Base-by-base conservation (phyloP, 2,329 filamentous ascomycete genomes). In the Ambrosiella beaveri region DNA sequence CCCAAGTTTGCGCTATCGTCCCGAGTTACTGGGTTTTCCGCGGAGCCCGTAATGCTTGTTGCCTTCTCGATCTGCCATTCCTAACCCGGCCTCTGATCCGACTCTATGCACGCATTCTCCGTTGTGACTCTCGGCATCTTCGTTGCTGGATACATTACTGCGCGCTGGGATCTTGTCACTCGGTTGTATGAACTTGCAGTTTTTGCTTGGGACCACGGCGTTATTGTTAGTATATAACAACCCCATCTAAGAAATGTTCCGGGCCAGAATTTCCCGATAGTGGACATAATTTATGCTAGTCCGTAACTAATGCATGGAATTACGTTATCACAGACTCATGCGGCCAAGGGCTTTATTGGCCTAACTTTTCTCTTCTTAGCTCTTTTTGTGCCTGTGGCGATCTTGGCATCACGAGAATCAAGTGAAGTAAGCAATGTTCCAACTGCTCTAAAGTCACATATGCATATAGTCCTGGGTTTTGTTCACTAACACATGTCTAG, bases 91-190 rank as follows among this genome's bases (percentile, higher is more conserved):
- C 41, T 55, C 54, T 35, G 37, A 47, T 72, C 67, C 71, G 73
- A 68, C 73, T 80, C 77, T 78, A 97, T 97, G 91, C 90, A 96
- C 88, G 88, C 90, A 68, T 96, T 97, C 76, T 97, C 91, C 63
- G 77, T 91, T 71, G 81, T 96, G 72, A 95, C 90, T 68, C 83
- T 95, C 74, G 89, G 86, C 74, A 96, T 98, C 76, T 98, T 98
- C 77, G 86, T 97, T 79, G 91, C 93, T 75, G 93, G 93, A 72
- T 98, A 98, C 79, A 97, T 91, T 71, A 98, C 93, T 74, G 93
- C 93, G 69, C 86, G 93, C 77, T 98, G 93, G 90, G 93, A 97
- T 74, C 84, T 98, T 63, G 89, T 96, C 65, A 96, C 91, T 65
- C 85, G 90, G 67, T 79, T 97, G 66, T 95, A 96, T 84, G 91